Evolutionary conservation across 1,284 basidiomycete species (phyloP), one percentile per base, ranked within the genome.

Genomic region (Pascua sp.): DNA sequence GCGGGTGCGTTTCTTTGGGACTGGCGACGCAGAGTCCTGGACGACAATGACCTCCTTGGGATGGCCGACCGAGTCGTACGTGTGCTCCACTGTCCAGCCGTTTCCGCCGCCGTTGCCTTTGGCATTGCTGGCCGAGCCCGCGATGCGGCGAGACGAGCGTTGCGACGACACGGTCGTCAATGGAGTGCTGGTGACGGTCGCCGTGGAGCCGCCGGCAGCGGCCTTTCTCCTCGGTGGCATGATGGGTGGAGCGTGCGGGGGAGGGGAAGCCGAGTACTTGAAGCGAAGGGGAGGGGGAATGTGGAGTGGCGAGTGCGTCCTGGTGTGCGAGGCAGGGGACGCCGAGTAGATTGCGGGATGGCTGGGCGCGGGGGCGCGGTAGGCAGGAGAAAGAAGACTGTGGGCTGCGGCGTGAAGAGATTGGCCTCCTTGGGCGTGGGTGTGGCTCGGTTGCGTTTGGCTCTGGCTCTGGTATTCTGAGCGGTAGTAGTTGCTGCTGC

Each of bases 1-100:
- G 39, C 72, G 63, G 40, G 72, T 74, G 38, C 73, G 61, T 59
- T 75, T 75, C 45, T 70, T 63, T 11, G 72, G 69, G 4, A 66
- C 53, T 15, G 69, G 60, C 47, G 65, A 63, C 44, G 67, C 15
- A 46, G 62, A 58, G 61, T 76, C 73, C 41, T 76, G 68, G 12
- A 76, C 72, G n/a, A 76, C 71, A 38, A 76, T 71, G 49, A 76
- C 61, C 51, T 76, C 73, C 51, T 73, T 73, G 44, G 65, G 65
- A 47, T 70, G 67, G n/a, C 73, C 73, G 11, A 67, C 61, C 5
- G 71, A 72, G 51, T 74, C 72, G 38, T 68, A 71, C 3, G 72
- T 76, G 51, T 73, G 70, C 59, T 76, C 73, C 51, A 69, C 70
- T 1, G 69, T 73, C 70, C 71, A 75, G 12, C 71, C 70, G 49